Conservation (phyloP, 164 flowering plant species). For the Magnolia changhungtana region DNA sequence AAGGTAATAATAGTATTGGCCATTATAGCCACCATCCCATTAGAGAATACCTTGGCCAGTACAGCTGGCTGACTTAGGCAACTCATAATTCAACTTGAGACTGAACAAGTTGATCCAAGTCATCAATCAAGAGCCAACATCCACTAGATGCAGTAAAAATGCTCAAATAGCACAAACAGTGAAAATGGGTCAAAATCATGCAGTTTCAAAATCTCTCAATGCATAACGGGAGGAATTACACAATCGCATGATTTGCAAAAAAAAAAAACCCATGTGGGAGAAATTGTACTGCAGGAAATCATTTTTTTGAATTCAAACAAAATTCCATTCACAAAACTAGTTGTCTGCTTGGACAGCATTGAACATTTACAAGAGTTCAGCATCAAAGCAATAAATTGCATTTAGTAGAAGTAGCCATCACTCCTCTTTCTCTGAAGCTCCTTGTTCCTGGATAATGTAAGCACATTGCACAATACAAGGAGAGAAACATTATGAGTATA, state of each 20-base stretch:
- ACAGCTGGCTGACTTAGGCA: too few relatives aligned
- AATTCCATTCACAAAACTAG: background rate
- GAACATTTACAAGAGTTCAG: background rate
- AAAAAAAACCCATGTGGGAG: background rate
- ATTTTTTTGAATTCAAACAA: background rate
- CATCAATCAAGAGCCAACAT: too few relatives aligned
- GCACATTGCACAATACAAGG: background rate
- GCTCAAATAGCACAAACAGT: too few relatives aligned
- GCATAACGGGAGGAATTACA: background rate
- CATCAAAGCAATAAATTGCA: background rate
- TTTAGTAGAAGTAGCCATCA: background rate
- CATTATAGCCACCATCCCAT: too few relatives aligned
- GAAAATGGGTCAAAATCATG: too few relatives aligned
- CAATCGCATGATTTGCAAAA: background rate
- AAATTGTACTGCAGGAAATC: background rate
- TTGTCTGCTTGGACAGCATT: background rate
- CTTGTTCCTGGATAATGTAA: conserved; percentile 11
- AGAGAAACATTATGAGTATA: too few relatives aligned
- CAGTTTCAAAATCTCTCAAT: too few relatives aligned
- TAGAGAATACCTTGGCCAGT: too few relatives aligned
- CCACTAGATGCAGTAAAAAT: too few relatives aligned
- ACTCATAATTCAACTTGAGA: too few relatives aligned
- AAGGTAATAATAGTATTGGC: too few relatives aligned
- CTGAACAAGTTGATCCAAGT: too few relatives aligned
- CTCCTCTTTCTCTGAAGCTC: conserved; percentile 27